Base-by-base conservation (phyloP, 345 rosid species). In the Aquilaria yunnanensis region DNA sequence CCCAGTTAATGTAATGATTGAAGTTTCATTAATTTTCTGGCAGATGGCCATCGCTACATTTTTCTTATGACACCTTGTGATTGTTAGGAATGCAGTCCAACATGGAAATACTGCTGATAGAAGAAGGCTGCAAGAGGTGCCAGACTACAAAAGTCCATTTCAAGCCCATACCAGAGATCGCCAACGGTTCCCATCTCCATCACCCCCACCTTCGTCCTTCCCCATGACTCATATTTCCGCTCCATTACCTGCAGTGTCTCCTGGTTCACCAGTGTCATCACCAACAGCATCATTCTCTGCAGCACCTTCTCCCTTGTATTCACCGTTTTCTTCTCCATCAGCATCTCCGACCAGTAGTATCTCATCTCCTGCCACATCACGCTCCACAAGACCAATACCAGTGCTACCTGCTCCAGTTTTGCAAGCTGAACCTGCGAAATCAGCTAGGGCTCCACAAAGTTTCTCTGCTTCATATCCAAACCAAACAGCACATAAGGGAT, bases 101-200 rank as follows among this genome's bases (percentile, higher is more conserved):
- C 9, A 58, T 32, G 54, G 53, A 70, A 67, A 67, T 75, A 30
- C 64, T 50, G 70, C 76, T 59, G 65, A 67, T n/a, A 62, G 76
- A 65, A 74, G 77, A 72, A 73, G 59, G 71, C 70, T 84, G 72
- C 81, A 61, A 62, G 79, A 69, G 77, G 64, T 33, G 43, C 73
- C 30, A 32, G 64, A 57, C 23, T 12, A 59, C 37, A 59, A 72
- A 34, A 62, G 49, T 54, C 47, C 71, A 60, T 48, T 53, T 41
- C 55, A 51, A 61, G 37, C 48, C 47, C 61, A 63, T 33, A 37
- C 11, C 43, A 67, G 59, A 47, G 14, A 10, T 59, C 37, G 60
- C 32, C 69, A 49, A 51, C 8, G 61, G 51, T 65, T 77, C 8
- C 62, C 47, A 5, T 23, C 71, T 29, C 63, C 67, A 47, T 51